A percentile compares a stretch with the other conserved stretches of the same genome.
Evolutionary conservation across 2,329 filamentous ascomycete species (phyloP).

Genomic region (Coniella lustricola): DNA sequence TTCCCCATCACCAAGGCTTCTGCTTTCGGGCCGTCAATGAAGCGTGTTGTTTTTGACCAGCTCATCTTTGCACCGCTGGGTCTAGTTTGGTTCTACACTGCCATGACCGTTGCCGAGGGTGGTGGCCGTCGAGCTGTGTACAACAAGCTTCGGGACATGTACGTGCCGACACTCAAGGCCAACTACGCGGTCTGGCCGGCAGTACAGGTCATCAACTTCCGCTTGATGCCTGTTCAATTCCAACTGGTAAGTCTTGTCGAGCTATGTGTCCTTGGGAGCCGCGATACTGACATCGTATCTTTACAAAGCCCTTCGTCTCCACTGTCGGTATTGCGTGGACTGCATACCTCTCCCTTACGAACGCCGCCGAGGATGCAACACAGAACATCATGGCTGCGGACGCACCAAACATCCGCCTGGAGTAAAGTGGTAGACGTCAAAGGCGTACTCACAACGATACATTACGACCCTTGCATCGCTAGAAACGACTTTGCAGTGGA

Average conservation of each 20-base stretch:
- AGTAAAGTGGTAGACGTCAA: too few relatives aligned
- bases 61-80: conserved; percentile 86
- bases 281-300: conserved; percentile 11
- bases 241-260: conserved; percentile 67
- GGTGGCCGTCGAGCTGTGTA: conserved; percentile 73
- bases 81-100: conserved; percentile 85
- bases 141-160: conserved; percentile 88
- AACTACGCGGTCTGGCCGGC: conserved; percentile 94
- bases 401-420: conserved; percentile 31
- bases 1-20: conserved; percentile 80
- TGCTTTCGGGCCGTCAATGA: conserved; percentile 71
- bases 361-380: conserved; percentile 67
- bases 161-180: conserved; percentile 86
- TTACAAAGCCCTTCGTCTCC: conserved; percentile 81
- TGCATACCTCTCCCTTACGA: conserved; percentile 87
- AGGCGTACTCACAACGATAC: not conserved
- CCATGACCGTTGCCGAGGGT: conserved; percentile 93
- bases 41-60: conserved; percentile 89
- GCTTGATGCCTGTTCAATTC: conserved; percentile 88
- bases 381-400: conserved; percentile 23
- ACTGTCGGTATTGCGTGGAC: conserved; percentile 97
- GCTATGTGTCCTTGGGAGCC: not conserved
- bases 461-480: not conserved
- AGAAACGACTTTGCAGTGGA: not conserved
- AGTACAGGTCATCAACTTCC: conserved; percentile 95